Evolutionary conservation across 345 rosid genomes (phyloP), one percentile per base, ranked within the genome.

Genomic region (Hevea brasiliensis): DNA sequence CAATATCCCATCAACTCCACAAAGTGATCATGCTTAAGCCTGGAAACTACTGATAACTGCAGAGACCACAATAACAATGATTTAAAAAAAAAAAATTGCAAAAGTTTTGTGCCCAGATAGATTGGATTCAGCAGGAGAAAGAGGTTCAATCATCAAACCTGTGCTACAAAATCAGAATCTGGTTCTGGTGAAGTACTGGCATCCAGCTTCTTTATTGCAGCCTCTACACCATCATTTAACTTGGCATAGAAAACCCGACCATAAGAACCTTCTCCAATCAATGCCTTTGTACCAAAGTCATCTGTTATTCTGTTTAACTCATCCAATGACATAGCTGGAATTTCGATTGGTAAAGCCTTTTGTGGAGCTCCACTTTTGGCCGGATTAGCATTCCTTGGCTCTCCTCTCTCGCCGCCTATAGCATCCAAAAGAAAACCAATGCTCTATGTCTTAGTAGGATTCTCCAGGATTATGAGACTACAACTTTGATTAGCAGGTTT

Each of bases 251-350:
- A 96, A 73, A 93, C 99, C 37, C 98, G 89, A 69, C 98, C 98
- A 40, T 91, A 96, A n/a, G 99, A 93, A 67, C 98, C 99, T 83
- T 96, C 99, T 64, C 96, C 99, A 0, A 93, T 88, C 84, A 96
- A 74, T 23, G 99, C 88, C 87, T 93, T 90, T 23, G 83, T 70
- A 1, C 95, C 98, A 44, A 96, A 96, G 74, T 91, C 93, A 45
- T 71, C 77, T 0, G 97, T 89, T 57, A 80, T 68, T 77, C 84
- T 81, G 44, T 90, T 92, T 65, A 95, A 61, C 84, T 89, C 94
- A 15, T 86, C 96, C 70, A 95, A 74, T 24, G 87, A 47, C 71
- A 95, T 61, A 4, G 85, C 74, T 14, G 98, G 98, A 23, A 83
- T 84, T 73, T 91, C 98, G 70, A 96, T 89, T 0, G 98, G 97